Evolutionary conservation across 164 flowering plant species (phyloP).

Genomic region (Annona cherimola): DNA sequence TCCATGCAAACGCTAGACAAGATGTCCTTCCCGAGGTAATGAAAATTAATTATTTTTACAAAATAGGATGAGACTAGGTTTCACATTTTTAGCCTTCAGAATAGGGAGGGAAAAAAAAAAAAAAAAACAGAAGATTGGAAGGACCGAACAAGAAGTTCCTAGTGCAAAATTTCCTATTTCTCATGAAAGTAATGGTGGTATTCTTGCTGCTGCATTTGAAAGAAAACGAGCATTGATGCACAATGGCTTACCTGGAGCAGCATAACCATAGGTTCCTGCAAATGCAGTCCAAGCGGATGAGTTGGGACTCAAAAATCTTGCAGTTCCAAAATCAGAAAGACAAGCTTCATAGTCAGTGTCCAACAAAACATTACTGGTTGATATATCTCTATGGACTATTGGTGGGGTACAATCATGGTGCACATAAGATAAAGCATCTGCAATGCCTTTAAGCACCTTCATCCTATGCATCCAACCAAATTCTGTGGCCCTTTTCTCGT

Average conservation of each 20-base stretch:
- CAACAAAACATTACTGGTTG: slow-evolving; percentile 11
- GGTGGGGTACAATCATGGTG: slow-evolving; percentile 11
- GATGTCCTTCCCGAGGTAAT: too few species aligned
- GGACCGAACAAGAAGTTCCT: too few species aligned
- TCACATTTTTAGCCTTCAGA: too few species aligned
- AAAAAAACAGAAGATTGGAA: too few species aligned
- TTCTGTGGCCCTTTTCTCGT: slow-evolving; percentile 2
- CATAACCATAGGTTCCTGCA: slow-evolving; percentile 12
- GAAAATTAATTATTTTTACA: too few species aligned
- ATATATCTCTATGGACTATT: slow-evolving; percentile 12
- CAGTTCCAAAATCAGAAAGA: slow-evolving; percentile 16
- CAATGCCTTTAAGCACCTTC: slow-evolving; percentile 6
- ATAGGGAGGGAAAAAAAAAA: too few species aligned
- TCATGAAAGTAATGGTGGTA: not conserved
- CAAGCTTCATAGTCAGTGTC: slow-evolving; percentile 6
- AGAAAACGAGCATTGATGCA: not conserved
- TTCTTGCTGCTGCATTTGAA: not conserved
- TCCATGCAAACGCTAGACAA: too few species aligned
- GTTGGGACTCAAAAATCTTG: slow-evolving; percentile 1
- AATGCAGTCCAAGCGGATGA: slow-evolving; percentile 7
- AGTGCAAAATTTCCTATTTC: too few species aligned
- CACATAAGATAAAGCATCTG: slow-evolving; percentile 10
- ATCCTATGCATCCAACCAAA: slow-evolving; percentile 13
- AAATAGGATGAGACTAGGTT: too few species aligned
- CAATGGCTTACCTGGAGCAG: slow-evolving; percentile 13